phyloP scores from a whole-genome alignment of 2,329 filamentous ascomycete species.

The Epichloe sylvatica region DNA sequence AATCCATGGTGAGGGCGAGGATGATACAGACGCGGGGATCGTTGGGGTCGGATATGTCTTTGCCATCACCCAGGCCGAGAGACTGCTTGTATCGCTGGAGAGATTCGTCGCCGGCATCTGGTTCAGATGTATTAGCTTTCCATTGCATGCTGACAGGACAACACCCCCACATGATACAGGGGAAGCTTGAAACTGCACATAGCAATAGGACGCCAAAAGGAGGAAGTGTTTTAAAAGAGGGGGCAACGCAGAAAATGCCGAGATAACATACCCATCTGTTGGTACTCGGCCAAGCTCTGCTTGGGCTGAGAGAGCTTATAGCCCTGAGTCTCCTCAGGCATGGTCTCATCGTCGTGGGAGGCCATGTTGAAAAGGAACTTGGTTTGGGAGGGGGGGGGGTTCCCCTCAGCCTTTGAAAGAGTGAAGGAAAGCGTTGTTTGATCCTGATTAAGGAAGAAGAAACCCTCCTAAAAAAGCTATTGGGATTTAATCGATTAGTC shows the following conservation, averaged over 20 bases:
- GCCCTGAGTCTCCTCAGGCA: conserved; percentile 78
- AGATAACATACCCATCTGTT: conserved; percentile 64
- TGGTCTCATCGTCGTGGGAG: conserved; percentile 62
- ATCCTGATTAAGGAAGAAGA: background rate
- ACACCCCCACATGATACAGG: background rate
- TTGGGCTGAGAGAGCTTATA: conserved; percentile 96
- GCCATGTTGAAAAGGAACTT: conserved; percentile 34
- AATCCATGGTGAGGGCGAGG: conserved; percentile 75
- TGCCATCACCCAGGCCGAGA: conserved; percentile 68
- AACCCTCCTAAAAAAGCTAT: background rate
- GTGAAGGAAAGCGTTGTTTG: background rate
- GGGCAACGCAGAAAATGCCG: background rate
- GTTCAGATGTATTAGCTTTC: background rate
- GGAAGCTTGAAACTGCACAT: background rate
- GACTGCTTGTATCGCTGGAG: conserved; percentile 97
- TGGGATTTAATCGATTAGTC: background rate
- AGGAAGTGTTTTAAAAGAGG: background rate
- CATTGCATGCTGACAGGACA: background rate
- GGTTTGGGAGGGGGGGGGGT: background rate
- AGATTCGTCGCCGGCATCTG: conserved; percentile 69
- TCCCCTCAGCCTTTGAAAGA: background rate
- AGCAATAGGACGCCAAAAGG: background rate
- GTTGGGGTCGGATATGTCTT: conserved; percentile 57
- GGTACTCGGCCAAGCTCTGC: conserved; percentile 92
- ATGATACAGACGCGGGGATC: conserved; percentile 90